Base-by-base conservation (phyloP, 1,139 yeast species). In the Candida glucosophila region DNA sequence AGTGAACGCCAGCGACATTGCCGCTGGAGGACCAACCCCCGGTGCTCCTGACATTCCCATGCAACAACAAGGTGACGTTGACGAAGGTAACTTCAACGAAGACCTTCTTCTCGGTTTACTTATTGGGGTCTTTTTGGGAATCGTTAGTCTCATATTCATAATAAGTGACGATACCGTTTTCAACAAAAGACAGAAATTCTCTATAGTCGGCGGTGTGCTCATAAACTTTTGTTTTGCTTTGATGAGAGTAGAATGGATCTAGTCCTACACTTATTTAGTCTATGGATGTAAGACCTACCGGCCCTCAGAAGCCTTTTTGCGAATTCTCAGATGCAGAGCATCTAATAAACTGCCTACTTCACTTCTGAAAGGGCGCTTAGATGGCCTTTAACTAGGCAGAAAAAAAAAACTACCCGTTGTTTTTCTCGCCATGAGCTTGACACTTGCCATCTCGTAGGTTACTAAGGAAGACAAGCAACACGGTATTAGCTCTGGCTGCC, bases 51-150 rank as follows among this genome's bases (percentile, higher is more conserved):
- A 28, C 5, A 26, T 25, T 9, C 29, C 26, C 12, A 29, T 37
- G n/a, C 41, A 37, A 22, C 44, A 52, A 6, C 43, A 41, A 12
- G 34, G 37, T 6, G 67, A 60, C 24, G 32, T 49, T 20, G 65
- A 48, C 28, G 69, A 49, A 38, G 31, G 40, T 15, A 52, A 50
- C 24, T 63, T 66, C 17, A 77, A 76, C 40, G 69, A 63, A 30
- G 83, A 77, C 39, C 47, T 78, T 22, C 48, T 79, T n/a, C 34
- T 77, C 14, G 88, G 88, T 4, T 61, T 78, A 6, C 44, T 70
- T 11, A 47, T 77, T 5, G 90, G 92, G 0, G 67, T 75, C 23
- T 65, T 73, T 21, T 50, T 79, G 19, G 92, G 92, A 0, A 67
- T 74, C 0, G 50, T 76, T 23, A 73, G 81, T 9, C 40, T 77